Percentiles rank a stretch among this genome's conserved stretches.
These are phyloP conservation scores for Millerozyma acaciae DNA, from an alignment of 805 yeast species.

Conservation along the genomic window DNA sequence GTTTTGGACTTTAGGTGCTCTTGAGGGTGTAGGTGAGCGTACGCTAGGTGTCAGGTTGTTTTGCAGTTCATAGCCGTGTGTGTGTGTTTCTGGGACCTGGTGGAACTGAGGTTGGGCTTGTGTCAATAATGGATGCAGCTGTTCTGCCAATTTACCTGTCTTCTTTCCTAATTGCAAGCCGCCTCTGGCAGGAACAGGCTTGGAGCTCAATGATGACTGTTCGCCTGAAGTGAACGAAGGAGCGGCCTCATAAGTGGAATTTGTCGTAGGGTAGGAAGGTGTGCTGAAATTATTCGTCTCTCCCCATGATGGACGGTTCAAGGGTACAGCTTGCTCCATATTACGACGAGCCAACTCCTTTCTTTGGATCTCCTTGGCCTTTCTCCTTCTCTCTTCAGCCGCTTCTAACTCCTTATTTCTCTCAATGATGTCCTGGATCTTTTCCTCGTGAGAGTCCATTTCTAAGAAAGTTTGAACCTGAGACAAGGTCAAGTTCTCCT, in stretches of 20 bases:
- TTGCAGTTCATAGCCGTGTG: no score
- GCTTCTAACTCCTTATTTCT: constrained; percentile 96
- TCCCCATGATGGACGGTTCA: constrained; percentile 20
- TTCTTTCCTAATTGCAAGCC: constrained; percentile 77
- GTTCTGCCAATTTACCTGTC: constrained; percentile 28
- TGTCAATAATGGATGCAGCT: constrained; percentile 27
- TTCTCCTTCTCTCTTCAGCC: constrained; percentile 91
- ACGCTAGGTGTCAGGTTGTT: constrained; percentile 13
- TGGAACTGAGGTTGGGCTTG: constrained; percentile 18
- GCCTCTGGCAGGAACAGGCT: constrained; percentile 38
- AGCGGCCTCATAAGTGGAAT: constrained; percentile 27
- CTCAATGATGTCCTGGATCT: constrained; percentile 96
- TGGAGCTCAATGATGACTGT: constrained; percentile 10
- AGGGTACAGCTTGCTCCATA: constrained; percentile 44
- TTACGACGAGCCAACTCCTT: constrained; percentile 66
- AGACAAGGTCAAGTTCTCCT: constrained; percentile 74
- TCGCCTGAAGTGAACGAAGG: constrained; percentile 16
- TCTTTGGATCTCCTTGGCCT: constrained; percentile 86
- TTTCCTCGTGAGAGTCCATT: constrained; percentile 98
- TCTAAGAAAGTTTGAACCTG: constrained; percentile 88
- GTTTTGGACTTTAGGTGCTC: constrained; percentile 40
- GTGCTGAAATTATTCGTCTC: constrained; percentile 9
- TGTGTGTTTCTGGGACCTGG: constrained; percentile 1
- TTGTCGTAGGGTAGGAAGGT: constrained; percentile 19
- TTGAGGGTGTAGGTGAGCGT: constrained; percentile 23